phyloP scores from a whole-genome alignment of 208 protist genomes.

The Crithidia sp. region DNA sequence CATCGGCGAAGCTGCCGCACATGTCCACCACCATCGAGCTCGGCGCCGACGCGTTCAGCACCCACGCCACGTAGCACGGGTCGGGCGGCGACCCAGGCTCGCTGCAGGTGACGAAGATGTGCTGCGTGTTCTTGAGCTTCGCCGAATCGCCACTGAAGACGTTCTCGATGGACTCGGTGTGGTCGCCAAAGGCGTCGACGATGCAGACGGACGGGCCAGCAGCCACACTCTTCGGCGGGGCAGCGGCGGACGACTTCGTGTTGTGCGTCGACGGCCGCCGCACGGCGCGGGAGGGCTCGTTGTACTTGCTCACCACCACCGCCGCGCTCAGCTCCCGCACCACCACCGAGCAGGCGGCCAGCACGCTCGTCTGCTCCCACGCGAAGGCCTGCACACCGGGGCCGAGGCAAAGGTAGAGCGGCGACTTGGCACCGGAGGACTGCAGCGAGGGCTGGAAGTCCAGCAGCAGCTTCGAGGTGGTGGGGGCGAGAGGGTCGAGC shows the following conservation, averaged over 20 bases:
- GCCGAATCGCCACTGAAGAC: constrained; percentile 35
- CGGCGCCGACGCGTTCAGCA: constrained; percentile 30
- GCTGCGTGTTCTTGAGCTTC: constrained; percentile 40
- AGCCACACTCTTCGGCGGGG: constrained; percentile 7
- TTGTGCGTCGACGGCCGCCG: constrained; percentile 19
- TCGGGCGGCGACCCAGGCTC: constrained; percentile 38
- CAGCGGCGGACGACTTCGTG: neutral
- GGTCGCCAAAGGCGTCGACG: constrained; percentile 73
- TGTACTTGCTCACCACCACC: constrained; percentile 43
- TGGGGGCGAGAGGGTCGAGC: constrained; percentile 21
- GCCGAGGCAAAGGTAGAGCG: constrained; percentile 75
- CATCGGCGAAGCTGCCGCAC: constrained; percentile 51
- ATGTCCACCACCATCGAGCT: constrained; percentile 37
- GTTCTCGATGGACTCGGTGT: constrained; percentile 36
- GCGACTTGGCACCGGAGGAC: constrained; percentile 38
- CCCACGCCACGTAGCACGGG: constrained; percentile 43
- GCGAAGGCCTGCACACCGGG: constrained; percentile 70
- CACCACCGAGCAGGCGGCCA: constrained; percentile 50
- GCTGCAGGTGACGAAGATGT: constrained; percentile 46
- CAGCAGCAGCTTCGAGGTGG: constrained; percentile 40
- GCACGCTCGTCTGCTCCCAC: constrained; percentile 55
- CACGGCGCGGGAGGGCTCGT: constrained; percentile 6
- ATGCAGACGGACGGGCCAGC: constrained; percentile 39
- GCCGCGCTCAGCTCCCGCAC: constrained; percentile 66
- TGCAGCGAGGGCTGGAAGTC: constrained; percentile 47